Conservation (phyloP, 1,284 basidiomycete genomes). For the Veloboletus limbatus region DNA sequence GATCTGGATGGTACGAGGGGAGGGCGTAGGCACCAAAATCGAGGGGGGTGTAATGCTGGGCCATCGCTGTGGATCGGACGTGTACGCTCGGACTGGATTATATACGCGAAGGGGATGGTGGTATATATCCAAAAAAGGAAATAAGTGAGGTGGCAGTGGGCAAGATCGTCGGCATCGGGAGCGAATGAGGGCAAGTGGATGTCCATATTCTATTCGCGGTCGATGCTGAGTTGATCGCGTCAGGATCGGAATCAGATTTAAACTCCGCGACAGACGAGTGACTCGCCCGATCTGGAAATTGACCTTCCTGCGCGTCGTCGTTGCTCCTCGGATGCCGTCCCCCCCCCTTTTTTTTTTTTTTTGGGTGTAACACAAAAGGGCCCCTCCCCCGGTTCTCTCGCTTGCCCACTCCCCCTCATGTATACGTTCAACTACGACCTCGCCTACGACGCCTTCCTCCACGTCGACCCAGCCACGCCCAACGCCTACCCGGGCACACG, state of each 20-base stretch:
- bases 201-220: neutral
- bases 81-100: slow-evolving; percentile 8
- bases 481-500: too few relatives aligned
- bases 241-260: slow-evolving; percentile 22
- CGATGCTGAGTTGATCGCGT: slow-evolving; percentile 27
- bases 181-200: neutral
- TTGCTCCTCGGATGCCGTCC: slow-evolving; percentile 27
- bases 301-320: slow-evolving; percentile 4
- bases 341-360: too few relatives aligned
- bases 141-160: neutral
- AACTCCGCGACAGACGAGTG: slow-evolving; percentile 20
- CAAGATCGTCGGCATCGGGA: slow-evolving; percentile 12
- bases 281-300: slow-evolving; percentile 1
- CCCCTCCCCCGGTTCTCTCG: too few relatives aligned
- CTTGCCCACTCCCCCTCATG: too few relatives aligned
- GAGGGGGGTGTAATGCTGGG: slow-evolving; percentile 16
- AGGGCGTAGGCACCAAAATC: slow-evolving; percentile 11
- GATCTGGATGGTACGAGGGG: too few relatives aligned
- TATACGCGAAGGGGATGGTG: slow-evolving; percentile 18
- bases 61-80: slow-evolving; percentile 20
- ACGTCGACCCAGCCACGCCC: too few relatives aligned
- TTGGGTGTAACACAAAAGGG: too few relatives aligned
- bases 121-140: too few relatives aligned
- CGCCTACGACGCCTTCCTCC: too few relatives aligned
- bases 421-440: too few relatives aligned